Conservation (phyloP, 805 yeast genomes). For the Sugiyamaella marilandica region DNA sequence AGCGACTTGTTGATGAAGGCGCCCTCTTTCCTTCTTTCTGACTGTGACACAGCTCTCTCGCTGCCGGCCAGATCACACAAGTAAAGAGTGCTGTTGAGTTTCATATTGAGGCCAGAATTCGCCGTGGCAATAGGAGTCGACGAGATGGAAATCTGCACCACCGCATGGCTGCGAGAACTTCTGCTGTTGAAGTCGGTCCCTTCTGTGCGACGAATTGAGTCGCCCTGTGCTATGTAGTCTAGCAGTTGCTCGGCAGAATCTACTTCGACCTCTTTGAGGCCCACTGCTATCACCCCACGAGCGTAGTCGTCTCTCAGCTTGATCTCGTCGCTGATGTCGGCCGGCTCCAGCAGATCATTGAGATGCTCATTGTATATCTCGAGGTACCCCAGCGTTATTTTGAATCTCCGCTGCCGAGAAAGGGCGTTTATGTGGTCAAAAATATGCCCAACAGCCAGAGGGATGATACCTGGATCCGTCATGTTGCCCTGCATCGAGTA, state of each 20-base stretch:
- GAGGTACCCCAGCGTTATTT: constrained; percentile 62
- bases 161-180: constrained; percentile 89
- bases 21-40: constrained; percentile 88
- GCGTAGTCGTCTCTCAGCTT: constrained; percentile 71
- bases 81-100: constrained; percentile 55
- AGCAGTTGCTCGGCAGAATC: constrained; percentile 55
- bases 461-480: constrained; percentile 64
- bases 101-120: constrained; percentile 24
- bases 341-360: constrained; percentile 60
- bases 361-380: constrained; percentile 87
- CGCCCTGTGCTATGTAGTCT: constrained; percentile 60
- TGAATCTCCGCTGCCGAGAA: constrained; percentile 34
- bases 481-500: constrained; percentile 74
- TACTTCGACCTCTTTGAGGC: constrained; percentile 62
- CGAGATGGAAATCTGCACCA: constrained; percentile 62
- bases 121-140: constrained; percentile 36
- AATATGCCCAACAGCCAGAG: constrained; percentile 57
- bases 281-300: constrained; percentile 70
- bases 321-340: constrained; percentile 46
- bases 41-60: constrained; percentile 72
- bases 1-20: constrained; percentile 87
- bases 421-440: constrained; percentile 41
- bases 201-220: constrained; percentile 68
- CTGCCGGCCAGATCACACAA: constrained; percentile 96
- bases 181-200: constrained; percentile 86